A percentile compares a stretch with the other conserved stretches of the same genome.
phyloP scores from a whole-genome alignment of 768 basidiomycete genomes.

The Amanita inopinata region DNA sequence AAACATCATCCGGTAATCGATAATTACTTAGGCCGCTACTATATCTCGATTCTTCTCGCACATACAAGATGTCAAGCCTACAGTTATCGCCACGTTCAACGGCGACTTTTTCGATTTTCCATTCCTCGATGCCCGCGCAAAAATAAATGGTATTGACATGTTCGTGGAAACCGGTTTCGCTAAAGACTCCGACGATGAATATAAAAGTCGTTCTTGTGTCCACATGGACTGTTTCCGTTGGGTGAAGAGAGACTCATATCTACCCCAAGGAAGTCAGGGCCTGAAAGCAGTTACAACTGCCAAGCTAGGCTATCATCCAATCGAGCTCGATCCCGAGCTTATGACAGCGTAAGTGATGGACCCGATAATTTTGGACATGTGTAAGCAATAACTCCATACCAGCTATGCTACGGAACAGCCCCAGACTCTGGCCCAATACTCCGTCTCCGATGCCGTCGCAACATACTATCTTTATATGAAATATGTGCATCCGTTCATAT shows the following conservation, averaged over 20 bases:
- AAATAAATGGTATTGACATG: conserved; percentile 91
- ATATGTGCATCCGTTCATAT: conserved; percentile 99
- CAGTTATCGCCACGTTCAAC: conserved; percentile 97
- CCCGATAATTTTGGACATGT: neutral
- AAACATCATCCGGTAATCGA: neutral
- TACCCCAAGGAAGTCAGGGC: conserved; percentile 97
- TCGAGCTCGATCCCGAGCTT: conserved; percentile 94
- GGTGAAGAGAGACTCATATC: conserved; percentile 98
- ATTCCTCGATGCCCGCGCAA: conserved; percentile 80
- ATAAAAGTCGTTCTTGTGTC: conserved; percentile 82
- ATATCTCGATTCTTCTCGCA: conserved; percentile 89
- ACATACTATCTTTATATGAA: conserved; percentile 99
- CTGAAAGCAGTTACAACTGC: conserved; percentile 95
- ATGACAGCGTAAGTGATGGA: conserved; percentile 91
- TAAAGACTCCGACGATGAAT: conserved; percentile 89
- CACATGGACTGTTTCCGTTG: conserved; percentile 99
- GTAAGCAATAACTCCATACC: conserved; percentile 5
- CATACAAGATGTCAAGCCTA: conserved; percentile 88
- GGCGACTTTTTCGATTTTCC: conserved; percentile 99
- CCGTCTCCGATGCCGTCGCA: conserved; percentile 99
- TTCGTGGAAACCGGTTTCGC: conserved; percentile 89
- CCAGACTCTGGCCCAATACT: conserved; percentile 90
- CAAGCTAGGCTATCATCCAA: conserved; percentile 94
- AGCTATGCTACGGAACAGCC: conserved; percentile 97
- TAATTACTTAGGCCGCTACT: conserved; percentile 43